Base-by-base conservation (phyloP, 2,329 filamentous ascomycete species). In the Apiospora aurea region DNA sequence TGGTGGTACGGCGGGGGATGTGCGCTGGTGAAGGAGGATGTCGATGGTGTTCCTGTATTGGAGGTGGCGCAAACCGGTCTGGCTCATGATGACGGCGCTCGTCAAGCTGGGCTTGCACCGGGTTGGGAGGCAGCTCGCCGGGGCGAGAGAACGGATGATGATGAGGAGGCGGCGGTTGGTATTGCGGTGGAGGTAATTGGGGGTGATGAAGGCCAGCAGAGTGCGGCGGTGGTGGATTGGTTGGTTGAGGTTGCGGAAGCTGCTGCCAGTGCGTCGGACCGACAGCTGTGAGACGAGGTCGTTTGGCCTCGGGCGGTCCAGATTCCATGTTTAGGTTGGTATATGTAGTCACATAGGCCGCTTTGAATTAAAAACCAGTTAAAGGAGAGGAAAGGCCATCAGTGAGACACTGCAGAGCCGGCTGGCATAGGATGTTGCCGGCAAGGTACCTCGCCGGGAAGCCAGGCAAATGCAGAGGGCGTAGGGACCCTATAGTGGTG, bases 21-120 rank as follows among this genome's bases (percentile, higher is more conserved):
- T 85, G 85, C 74, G 83, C 83, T 74, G 84, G 84, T 69, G 85
- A 84, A 72, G 83, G 83, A 75, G 84, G 83, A 71, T 81, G 82
- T 76, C 83, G 83, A 76, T 86, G 85, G 70, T 84, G 86, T 78
- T 90, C 87, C 80, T 88, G 88, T 81, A 88, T 86, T 75, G 86
- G 84, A 78, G 86, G 82, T 77, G 69, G 69, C 41, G 53, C 51
- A 57, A 86, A 88, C 71, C 84, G 82, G 75, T 89, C 88, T 80
- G 84, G 86, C 70, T 89, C 88, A 86, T 88, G 85, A 77, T 87
- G 86, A 76, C 87, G 87, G 80, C 87, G 87, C 76, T 90, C 87
- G 77, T 89, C 86, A 82, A 81, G 76, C 72, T 84, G 84, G 72
- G 84, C 81, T 71, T 83, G 83, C 78, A 85, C 82, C 73, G 82